Percentiles rank a stretch among this genome's conserved stretches.
Evolutionary conservation across 768 basidiomycete genomes (phyloP).

Genomic region (Pisolithus microcarpus): DNA sequence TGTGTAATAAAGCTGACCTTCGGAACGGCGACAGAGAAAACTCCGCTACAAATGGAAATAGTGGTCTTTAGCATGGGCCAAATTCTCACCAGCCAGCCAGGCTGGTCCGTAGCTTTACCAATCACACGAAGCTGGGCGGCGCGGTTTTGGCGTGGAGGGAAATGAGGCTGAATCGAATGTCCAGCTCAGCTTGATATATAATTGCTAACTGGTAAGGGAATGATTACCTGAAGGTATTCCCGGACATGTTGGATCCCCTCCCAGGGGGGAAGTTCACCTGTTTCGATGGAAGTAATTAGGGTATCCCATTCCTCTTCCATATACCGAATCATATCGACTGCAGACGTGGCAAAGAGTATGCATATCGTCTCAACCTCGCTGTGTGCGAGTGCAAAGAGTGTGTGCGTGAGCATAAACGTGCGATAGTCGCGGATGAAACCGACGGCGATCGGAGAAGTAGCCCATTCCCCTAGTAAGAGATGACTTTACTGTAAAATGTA

Average conservation of each 20-base stretch:
- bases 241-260: slow-evolving; percentile 2
- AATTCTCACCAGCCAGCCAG: slow-evolving; percentile 1
- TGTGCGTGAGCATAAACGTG: slow-evolving; percentile 7
- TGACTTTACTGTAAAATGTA: not conserved
- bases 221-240: slow-evolving; percentile 1
- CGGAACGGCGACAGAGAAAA: not conserved
- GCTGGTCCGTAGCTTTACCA: not conserved
- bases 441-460: slow-evolving; percentile 4
- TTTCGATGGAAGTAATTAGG: slow-evolving; percentile 6
- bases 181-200: not conserved
- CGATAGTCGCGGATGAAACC: slow-evolving; percentile 6
- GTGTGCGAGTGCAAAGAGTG: slow-evolving; percentile 6
- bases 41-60: slow-evolving; percentile 1
- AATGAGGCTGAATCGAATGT: not conserved
- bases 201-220: not conserved
- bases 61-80: not conserved
- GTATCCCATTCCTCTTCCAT: slow-evolving; percentile 6
- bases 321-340: slow-evolving; percentile 7
- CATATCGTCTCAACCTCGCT: not conserved
- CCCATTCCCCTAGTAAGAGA: not conserved
- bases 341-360: not conserved
- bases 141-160: not conserved
- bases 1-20: not conserved
- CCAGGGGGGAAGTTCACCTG: slow-evolving; percentile 2
- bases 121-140: slow-evolving; percentile 7